phyloP scores from a whole-genome alignment of 352 stramenopile species.

The Phytophthora citricola region DNA sequence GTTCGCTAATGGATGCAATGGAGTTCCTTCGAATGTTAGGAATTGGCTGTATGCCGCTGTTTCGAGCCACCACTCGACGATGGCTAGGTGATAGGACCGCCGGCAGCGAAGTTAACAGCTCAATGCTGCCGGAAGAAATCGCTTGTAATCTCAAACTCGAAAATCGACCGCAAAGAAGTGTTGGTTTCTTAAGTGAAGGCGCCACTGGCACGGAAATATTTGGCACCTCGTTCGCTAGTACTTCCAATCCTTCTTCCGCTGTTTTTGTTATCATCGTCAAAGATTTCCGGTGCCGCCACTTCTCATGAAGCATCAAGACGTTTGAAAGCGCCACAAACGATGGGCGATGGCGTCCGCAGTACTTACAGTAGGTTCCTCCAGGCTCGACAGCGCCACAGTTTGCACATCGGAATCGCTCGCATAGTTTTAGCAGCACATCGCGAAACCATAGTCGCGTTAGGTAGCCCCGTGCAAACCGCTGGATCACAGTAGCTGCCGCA shows the following conservation, averaged over 20 bases:
- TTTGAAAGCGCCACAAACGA: conserved; percentile 35
- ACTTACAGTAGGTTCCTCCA: conserved; percentile 68
- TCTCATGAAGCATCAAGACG: conserved; percentile 24
- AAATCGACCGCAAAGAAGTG: background rate
- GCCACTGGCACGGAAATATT: too few relatives aligned
- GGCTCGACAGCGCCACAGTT: conserved; percentile 72
- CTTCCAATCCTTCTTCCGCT: background rate
- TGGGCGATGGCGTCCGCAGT: conserved; percentile 56
- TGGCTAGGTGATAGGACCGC: conserved; percentile 22
- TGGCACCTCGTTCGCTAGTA: background rate
- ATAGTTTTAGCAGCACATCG: conserved; percentile 36
- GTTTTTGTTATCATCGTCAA: background rate
- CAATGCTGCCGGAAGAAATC: background rate
- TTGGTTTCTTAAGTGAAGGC: conserved; percentile 2
- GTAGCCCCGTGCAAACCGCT: conserved; percentile 33
- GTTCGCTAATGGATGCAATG: conserved; percentile 7
- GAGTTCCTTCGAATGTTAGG: conserved; percentile 16
- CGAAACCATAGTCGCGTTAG: conserved; percentile 28
- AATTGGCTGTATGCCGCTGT: background rate
- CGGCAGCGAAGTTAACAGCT: conserved; percentile 16
- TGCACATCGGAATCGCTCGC: conserved; percentile 57
- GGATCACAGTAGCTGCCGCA: conserved; percentile 36
- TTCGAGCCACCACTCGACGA: conserved; percentile 14
- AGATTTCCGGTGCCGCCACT: conserved; percentile 9
- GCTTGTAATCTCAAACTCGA: conserved; percentile 1